Base-by-base conservation (phyloP, 257 asterid genomes). In the Buddleja alternifolia region DNA sequence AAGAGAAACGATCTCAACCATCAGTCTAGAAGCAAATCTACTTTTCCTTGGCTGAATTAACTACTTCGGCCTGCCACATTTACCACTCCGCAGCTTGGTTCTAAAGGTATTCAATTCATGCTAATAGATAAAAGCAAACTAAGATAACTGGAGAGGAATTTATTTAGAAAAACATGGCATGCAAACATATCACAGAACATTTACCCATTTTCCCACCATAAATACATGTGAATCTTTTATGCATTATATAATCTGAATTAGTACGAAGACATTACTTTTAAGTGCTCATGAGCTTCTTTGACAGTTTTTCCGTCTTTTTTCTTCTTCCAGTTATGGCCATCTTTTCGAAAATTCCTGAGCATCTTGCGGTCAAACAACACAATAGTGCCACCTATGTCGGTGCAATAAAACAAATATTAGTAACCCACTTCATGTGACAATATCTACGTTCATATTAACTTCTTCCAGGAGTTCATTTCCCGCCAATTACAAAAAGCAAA, bases 231-330 rank as follows among this genome's bases (percentile, higher is more conserved):
- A 42, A 16, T 29, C 12, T 45, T 46, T 14, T 9, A 21, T 12
- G 58, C 4, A 6, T 32, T 9, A 11, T 5, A 17, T 36, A 39
- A 34, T 39, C 21, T 15, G 9, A 36, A 16, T 41, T 40, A 74
- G 63, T 55, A 60, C 36, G 40, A 54, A 74, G 47, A 59, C 50
- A 80, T 77, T 78, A 85, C 95, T 77, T 88, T 88, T 68, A 88
- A 78, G 82, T 88, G 95, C 65, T 88, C 92, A 17, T 88, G 95
- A 60, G 92, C 95, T 84, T 88, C 95, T 80, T 88, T 88, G 21
- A 88, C 92, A 40, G 95, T 85, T 81, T 88, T 88, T 53, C 92
- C 92, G 50, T 88, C 92, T 70, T 86, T 85, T 63, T 85, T 88
- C 83, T 88, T 88, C 82, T 88, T 88, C 95, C 95, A 88, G 73